Percentiles rank a stretch among this genome's conserved stretches.
phyloP scores from a whole-genome alignment of 306 rosid genomes.

The Trifolium subterraneum region DNA sequence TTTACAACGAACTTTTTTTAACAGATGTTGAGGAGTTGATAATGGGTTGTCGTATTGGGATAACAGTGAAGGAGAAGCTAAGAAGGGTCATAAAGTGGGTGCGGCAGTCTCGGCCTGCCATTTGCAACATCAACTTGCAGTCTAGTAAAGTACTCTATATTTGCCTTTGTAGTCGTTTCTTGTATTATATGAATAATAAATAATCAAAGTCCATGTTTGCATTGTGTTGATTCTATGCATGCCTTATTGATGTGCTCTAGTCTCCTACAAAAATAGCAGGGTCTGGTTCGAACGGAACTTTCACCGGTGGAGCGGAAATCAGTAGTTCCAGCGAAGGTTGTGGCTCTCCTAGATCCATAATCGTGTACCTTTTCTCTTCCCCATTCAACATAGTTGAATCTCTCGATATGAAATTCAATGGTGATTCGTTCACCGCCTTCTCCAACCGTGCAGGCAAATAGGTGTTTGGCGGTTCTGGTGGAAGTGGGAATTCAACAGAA shows the following conservation, averaged over 20 bases:
- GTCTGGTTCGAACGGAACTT: too few relatives aligned
- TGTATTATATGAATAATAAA: slow-evolving; percentile 5
- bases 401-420: too few relatives aligned
- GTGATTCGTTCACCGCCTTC: too few relatives aligned
- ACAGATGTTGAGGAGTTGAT: slow-evolving; percentile 66
- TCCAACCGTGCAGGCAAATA: too few relatives aligned
- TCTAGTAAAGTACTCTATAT: slow-evolving; percentile 47
- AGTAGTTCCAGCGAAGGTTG: too few relatives aligned
- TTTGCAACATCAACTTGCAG: slow-evolving; percentile 46
- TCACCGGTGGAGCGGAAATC: too few relatives aligned
- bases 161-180: slow-evolving; percentile 33
- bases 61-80: slow-evolving; percentile 62
- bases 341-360: too few relatives aligned
- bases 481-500: too few relatives aligned
- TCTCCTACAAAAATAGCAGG: too few relatives aligned
- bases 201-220: neutral
- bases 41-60: slow-evolving; percentile 64
- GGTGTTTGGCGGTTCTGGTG: too few relatives aligned
- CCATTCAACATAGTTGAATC: too few relatives aligned
- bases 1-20: neutral
- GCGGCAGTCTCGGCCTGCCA: slow-evolving; percentile 52
- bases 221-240: neutral
- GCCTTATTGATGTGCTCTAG: slow-evolving; percentile 6
- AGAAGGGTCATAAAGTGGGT: slow-evolving; percentile 75
- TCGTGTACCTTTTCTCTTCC: too few relatives aligned